Evolutionary conservation across 164 flowering plant genomes (phyloP).

Genomic region (Chloranthus sessilifolius): DNA sequence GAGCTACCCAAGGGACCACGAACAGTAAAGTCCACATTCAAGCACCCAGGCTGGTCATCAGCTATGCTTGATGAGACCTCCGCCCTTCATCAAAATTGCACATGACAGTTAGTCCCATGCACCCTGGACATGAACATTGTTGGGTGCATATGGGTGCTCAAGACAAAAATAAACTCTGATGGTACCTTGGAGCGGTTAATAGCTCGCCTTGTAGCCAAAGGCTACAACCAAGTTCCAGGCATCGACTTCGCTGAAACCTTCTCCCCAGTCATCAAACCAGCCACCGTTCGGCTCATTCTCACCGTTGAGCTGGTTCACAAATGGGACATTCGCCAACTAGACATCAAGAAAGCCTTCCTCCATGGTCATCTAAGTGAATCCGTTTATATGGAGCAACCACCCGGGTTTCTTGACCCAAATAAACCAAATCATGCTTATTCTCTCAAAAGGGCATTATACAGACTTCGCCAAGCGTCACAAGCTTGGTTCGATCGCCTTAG

Average conservation of each 20-base stretch:
- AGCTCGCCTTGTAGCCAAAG: constrained; percentile 2
- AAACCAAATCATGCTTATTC: not conserved
- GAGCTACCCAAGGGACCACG: no score
- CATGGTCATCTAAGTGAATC: not conserved
- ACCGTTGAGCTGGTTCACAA: not conserved
- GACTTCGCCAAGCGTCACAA: not conserved
- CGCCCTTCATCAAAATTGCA: constrained; percentile 1
- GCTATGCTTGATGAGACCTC: constrained; percentile 1
- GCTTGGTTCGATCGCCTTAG: not conserved
- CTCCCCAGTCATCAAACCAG: constrained; percentile 4
- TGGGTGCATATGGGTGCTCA: constrained; percentile 10
- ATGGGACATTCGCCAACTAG: not conserved
- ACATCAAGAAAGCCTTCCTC: not conserved
- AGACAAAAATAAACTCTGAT: not conserved
- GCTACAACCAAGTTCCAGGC: not conserved
- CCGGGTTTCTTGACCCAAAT: not conserved
- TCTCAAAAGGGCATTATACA: not conserved
- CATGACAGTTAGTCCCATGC: constrained; percentile 8
- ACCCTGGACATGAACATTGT: not conserved
- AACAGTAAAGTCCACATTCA: not conserved
- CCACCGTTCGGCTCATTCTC: constrained; percentile 1
- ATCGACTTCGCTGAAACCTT: constrained; percentile 1
- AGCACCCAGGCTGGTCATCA: not conserved
- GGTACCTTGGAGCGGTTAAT: not conserved
- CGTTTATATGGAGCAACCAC: constrained; percentile 10